Conservation (phyloP, 352 stramenopile genomes). For the Globisporangium irregulare region DNA sequence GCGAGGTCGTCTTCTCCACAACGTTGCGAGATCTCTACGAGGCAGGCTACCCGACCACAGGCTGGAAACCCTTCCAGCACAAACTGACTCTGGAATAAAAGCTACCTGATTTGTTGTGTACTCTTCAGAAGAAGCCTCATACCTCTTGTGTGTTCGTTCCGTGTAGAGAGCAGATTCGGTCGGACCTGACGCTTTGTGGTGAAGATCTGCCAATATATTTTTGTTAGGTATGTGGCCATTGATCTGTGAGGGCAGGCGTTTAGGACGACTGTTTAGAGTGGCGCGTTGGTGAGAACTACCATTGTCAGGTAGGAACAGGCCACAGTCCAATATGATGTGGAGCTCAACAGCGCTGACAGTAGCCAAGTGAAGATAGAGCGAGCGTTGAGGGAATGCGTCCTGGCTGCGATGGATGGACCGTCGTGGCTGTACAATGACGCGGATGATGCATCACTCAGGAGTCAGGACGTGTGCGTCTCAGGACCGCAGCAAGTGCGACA, state of each 20-base stretch:
- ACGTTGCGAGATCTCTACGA: conserved; percentile 13
- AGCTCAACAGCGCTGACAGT: not conserved
- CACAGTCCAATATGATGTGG: not conserved
- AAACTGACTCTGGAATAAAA: conserved; percentile 12
- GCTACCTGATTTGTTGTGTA: not conserved
- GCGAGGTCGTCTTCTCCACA: conserved; percentile 16
- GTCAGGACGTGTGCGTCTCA: not conserved
- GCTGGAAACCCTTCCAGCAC: conserved; percentile 12
- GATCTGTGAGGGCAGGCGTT: not conserved
- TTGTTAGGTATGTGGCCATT: not conserved
- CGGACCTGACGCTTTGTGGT: not conserved
- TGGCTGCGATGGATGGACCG: not conserved
- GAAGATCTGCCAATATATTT: conserved; percentile 2
- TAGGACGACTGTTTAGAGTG: conserved; percentile 11
- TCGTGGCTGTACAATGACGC: not conserved
- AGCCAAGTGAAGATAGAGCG: not conserved
- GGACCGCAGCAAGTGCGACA: not conserved
- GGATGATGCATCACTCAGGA: not conserved
- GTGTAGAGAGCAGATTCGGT: not conserved
- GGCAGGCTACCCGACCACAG: conserved; percentile 8
- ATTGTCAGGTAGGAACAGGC: not conserved
- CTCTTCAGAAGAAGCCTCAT: not conserved
- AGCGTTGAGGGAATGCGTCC: not conserved
- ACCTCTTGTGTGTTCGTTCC: not conserved
- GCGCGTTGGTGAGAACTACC: not conserved